Evolutionary conservation across 2,329 filamentous ascomycete genomes (phyloP).

Genomic region (Helotiales sp.): DNA sequence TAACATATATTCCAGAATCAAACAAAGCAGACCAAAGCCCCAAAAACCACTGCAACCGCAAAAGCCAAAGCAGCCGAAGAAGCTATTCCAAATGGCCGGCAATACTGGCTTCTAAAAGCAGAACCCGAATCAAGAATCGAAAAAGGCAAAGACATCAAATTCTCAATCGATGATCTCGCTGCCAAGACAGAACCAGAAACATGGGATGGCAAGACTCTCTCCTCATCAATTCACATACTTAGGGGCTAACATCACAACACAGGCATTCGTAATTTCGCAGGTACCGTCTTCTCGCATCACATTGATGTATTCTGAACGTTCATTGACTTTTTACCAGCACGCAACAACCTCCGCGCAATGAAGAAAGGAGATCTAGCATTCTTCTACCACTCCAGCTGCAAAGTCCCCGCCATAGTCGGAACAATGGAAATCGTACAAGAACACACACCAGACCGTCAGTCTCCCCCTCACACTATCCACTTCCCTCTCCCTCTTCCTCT

Average conservation of each 20-base stretch:
- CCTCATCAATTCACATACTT: slow-evolving; percentile 6
- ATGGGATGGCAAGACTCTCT: slow-evolving; percentile 76
- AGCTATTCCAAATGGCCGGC: slow-evolving; percentile 38
- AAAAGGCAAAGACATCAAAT: slow-evolving; percentile 86
- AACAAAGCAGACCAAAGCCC: slow-evolving; percentile 10
- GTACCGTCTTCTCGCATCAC: slow-evolving; percentile 36
- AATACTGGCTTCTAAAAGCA: slow-evolving; percentile 84
- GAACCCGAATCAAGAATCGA: slow-evolving; percentile 87
- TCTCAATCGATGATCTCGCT: slow-evolving; percentile 89
- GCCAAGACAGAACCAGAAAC: slow-evolving; percentile 77
- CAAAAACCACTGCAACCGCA: slow-evolving; percentile 20
- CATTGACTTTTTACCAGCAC: slow-evolving; percentile 53
- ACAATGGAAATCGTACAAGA: slow-evolving; percentile 89
- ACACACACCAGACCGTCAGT: slow-evolving; percentile 75
- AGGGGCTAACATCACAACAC: slow-evolving; percentile 6
- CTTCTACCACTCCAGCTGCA: slow-evolving; percentile 97
- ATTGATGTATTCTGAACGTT: background rate
- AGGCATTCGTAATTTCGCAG: slow-evolving; percentile 58
- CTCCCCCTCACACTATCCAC: no score
- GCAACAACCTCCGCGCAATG: slow-evolving; percentile 92
- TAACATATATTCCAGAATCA: slow-evolving; percentile 7
- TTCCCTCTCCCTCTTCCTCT: background rate
- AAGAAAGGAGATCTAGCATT: slow-evolving; percentile 90
- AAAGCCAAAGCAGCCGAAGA: slow-evolving; percentile 7
- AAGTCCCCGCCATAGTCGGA: slow-evolving; percentile 84